Base-by-base conservation (phyloP, 2,329 filamentous ascomycete species). In the Pezicula radicicola region DNA sequence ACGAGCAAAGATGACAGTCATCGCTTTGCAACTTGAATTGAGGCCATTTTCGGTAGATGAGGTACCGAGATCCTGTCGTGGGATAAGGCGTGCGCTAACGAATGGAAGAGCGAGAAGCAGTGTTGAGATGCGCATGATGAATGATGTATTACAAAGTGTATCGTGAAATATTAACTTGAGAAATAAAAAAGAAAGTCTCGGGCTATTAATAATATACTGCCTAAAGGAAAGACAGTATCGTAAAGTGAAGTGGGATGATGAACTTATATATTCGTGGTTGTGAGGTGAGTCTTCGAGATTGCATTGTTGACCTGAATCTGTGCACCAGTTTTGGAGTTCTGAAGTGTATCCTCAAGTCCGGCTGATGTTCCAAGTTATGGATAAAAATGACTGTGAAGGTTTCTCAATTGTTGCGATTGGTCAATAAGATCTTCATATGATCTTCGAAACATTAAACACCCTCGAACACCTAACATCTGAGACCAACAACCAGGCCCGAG, bases 1-100 rank as follows among this genome's bases (percentile, higher is more conserved):
- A 52, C 73, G 71, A 27, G 73, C 72, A 53, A 71, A 76, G 50
- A 75, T 73, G 53, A 76, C 74, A 43, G 73, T 67, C 18, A 48
- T 37, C 7, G 36, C 18, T 35, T 35, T 48, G 39, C 50, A 52
- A 19, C 18, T 25, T 6, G 8, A 13, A n/a, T 12, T 45, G 42
- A 45, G 19, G 21, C 25, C 42, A 45, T 45, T 45, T 27, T 45
- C 42, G 42, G 42, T 45, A 19, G 9, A 25, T n/a, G 42, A 45
- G 19, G 42, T 45, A 16, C 18, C 42, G 13, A 45, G 42, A 15
- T 45, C 18, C 15, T 27, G 42, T 16, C 18, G 42, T 15, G 27
- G 18, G 27, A 45, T 27, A 16, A 16, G 7, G 10, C 10, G 4
- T 21, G 42, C 42, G 9, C 18, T n/a, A 12, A 28, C 27, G 42